Percentiles rank a stretch among this genome's conserved stretches.
phyloP scores from a whole-genome alignment of 2,329 filamentous ascomycete species.

The Aschersonia sp. region DNA sequence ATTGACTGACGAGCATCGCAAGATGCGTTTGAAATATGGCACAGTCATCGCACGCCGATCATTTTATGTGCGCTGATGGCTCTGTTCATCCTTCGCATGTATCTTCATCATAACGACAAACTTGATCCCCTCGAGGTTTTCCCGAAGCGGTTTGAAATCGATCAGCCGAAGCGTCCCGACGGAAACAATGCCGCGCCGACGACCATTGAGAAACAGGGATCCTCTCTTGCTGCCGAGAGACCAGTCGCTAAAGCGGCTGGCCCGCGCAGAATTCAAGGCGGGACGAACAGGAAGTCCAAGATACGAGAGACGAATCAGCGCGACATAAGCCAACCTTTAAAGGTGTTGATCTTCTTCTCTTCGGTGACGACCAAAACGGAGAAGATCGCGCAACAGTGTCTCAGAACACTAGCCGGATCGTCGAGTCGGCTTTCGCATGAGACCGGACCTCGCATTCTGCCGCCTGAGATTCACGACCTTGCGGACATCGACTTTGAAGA shows the following conservation, averaged over 20 bases:
- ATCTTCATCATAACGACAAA: slow-evolving; percentile 23
- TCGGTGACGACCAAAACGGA: slow-evolving; percentile 78
- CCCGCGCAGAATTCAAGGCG: slow-evolving; percentile 32
- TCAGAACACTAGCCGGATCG: slow-evolving; percentile 35
- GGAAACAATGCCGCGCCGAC: slow-evolving; percentile 7
- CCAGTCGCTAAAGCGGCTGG: slow-evolving; percentile 19
- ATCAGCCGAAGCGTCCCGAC: slow-evolving; percentile 16
- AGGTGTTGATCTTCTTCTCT: slow-evolving; percentile 76
- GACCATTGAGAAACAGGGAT: neutral
- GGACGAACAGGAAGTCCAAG: slow-evolving; percentile 12
- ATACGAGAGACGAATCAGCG: slow-evolving; percentile 10
- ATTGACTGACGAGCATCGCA: neutral
- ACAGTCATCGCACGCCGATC: slow-evolving; percentile 28
- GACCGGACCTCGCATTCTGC: slow-evolving; percentile 25
- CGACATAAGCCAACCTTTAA: slow-evolving; percentile 34
- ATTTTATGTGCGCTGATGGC: slow-evolving; percentile 22
- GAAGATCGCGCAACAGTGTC: slow-evolving; percentile 51
- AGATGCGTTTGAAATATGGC: slow-evolving; percentile 30
- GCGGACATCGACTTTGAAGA: slow-evolving; percentile 86
- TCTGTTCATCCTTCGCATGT: slow-evolving; percentile 25
- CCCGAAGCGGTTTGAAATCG: too few relatives aligned
- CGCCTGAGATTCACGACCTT: slow-evolving; percentile 59
- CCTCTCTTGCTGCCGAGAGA: slow-evolving; percentile 9
- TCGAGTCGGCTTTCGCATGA: slow-evolving; percentile 33
- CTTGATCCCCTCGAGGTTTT: slow-evolving; percentile 21